Evolutionary conservation across 2,329 filamentous ascomycete species (phyloP).

Genomic region (Gliomastix tumulicola): DNA sequence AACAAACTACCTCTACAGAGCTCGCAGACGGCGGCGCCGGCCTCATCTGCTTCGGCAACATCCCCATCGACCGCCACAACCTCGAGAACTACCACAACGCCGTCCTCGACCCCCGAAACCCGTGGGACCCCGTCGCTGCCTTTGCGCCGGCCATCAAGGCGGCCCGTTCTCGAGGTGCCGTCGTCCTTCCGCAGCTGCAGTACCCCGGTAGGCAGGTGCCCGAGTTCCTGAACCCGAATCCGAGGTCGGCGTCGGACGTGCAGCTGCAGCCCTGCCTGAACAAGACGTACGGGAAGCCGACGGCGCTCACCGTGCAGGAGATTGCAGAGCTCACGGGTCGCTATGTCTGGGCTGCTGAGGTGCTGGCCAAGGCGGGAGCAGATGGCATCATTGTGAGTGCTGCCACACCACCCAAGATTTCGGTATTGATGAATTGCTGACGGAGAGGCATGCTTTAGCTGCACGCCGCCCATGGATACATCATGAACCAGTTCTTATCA

Average conservation of each 20-base stretch:
- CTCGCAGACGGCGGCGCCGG: constrained; percentile 1
- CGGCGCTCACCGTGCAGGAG: neutral
- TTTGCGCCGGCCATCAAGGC: constrained; percentile 1
- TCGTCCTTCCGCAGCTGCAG: neutral
- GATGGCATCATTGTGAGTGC: neutral
- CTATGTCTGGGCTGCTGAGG: constrained; percentile 1
- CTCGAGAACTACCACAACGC: constrained; percentile 2
- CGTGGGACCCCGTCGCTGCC: neutral
- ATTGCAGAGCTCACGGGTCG: neutral
- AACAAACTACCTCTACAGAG: too few species aligned
- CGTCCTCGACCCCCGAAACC: neutral
- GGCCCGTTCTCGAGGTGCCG: neutral
- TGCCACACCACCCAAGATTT: too few species aligned
- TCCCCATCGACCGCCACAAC: constrained; percentile 1
- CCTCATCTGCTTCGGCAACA: neutral
- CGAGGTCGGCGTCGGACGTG: neutral
- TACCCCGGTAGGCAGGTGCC: constrained; percentile 1
- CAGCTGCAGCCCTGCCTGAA: constrained; percentile 1
- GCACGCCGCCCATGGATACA: constrained; percentile 40
- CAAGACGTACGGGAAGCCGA: constrained; percentile 1
- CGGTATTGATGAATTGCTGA: too few species aligned
- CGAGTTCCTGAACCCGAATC: neutral
- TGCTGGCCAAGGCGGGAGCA: neutral
- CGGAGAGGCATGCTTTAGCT: neutral
- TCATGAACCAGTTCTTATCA: constrained; percentile 37